Base-by-base conservation (phyloP, 2,329 filamentous ascomycete species). In the Furcasterigmium furcatum region DNA sequence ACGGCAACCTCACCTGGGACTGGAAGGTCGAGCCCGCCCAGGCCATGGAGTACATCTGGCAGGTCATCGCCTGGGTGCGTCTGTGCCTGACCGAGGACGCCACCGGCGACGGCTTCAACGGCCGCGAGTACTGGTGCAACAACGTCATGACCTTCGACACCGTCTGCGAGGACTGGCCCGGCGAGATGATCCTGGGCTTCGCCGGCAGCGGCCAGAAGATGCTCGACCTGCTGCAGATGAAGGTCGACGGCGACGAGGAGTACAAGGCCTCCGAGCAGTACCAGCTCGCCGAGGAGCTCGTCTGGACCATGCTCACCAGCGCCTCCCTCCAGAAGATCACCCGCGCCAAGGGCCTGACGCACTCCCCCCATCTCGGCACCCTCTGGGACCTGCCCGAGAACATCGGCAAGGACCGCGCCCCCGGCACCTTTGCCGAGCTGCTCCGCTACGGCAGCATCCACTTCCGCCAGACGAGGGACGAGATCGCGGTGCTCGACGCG, bases 271-370 rank as follows among this genome's bases (percentile, higher is more conserved):
- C 56, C 25, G 41, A 57, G 10, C 46, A 54, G 30, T 55, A 55
- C 30, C 36, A 57, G 9, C 46, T 54, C 29, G 59, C 57, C 0
- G 54, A 61, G 27, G 49, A 51, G 24, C 20, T 56, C 9, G 49
- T 60, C 4, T 65, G 62, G 59, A 52, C 51, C 6, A 27, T 65
- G 34, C 49, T 68, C 38, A 57, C 64, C 10, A 53, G 55, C 35
- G 56, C 58, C 4, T 55, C 54, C 4, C 54, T 64, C 56, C 55
- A 65, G 50, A 68, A 68, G 46, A 58, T 68, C n/a, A 61, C 58
- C 2, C 64, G 65, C 47, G 64, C 58, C 1, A 60, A 62, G 44
- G 51, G 51, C 2, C 29, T 64, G 29, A 58, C 55, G 8, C 51
- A 55, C 18, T 54, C 51, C 10, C 40, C 52, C 13, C 51, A 54